Evolutionary conservation across 108 stramenopile genomes (phyloP), one percentile per base, ranked within the genome.

Genomic region (Chaetoceros tenuissimus): DNA sequence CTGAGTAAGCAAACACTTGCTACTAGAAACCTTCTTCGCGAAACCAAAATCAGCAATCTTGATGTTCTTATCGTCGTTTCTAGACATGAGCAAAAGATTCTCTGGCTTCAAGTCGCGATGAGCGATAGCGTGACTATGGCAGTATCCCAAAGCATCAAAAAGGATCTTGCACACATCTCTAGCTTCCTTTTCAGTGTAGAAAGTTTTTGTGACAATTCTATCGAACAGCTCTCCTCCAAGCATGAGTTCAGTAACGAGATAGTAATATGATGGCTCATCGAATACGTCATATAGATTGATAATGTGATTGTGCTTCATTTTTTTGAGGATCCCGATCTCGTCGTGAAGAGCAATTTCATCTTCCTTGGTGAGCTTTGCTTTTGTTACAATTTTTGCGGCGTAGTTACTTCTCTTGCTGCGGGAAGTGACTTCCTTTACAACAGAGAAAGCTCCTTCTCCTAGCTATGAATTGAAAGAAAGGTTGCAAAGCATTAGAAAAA

Each of bases 41-140:
- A 97, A 95, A 24, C 98, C 98, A 75, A 99, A 99, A 72, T 99
- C 98, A 5, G 95, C 95, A 64, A 99, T 82, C 73, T 99, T 99
- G 51, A 99, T 84, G 0, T 69, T 50, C 16, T 87, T 82, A 61
- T 98, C 96, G 52, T 97, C 91, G 24, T 74, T 54, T 46, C 65
- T 74, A 55, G 73, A 78, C 56, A 74, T 57, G 46, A 96, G 75
- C 55, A 98, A 68, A 18, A 98, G 72, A 74, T 98, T 98, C 75
- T 97, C 96, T 13, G 95, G 95, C 74, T 94, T 94, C 56, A 94
- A 68, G 56, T 97, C 94, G 0, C 94, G 76, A 68, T 95, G 95
- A 0, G 93, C 92, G 3, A 98, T 82, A 52, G 70, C 54, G n/a
- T 80, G 62, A 0, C 57, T 28, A 64, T 98, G 97, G 49, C 84